Base-by-base conservation (phyloP, 345 rosid genomes). In the Barbarea vulgaris region DNA sequence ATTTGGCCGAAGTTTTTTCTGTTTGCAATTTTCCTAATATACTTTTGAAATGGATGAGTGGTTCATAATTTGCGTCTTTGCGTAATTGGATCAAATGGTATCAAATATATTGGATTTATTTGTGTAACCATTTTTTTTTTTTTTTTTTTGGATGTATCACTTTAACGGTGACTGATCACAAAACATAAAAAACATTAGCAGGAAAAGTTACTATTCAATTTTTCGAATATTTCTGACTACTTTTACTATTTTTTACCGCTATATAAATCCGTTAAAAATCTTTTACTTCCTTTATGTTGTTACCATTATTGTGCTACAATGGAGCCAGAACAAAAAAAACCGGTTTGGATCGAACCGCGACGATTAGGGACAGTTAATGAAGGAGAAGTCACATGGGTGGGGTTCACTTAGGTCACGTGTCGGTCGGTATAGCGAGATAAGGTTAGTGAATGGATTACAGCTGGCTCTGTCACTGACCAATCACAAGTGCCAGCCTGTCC, bases 401-500 rank as follows among this genome's bases (percentile, higher is more conserved):
- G 62, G 46, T 36, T 50, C 30, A 6, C 1, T 2, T 9, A 3
- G 57, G 63, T 52, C 75, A 69, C 75, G 75, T 76, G 75, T 76
- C 75, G 70, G 75, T 61, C 56, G 57, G 64, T 51, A 21, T 6
- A 19, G 53, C 0, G 55, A 60, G 79, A 76, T 61, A 68, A 75
- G 80, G 65, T 62, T 27, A 30, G 69, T 60, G 79, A 69, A 69
- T 76, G 69, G 64, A 54, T 51, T 69, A 76, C 75, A 76, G 75
- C 65, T 76, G 80, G 80, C 69, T 52, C 11, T 61, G 30, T 33
- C 51, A 53, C 50, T 69, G 59, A 69, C 80, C 80, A 76, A 76
- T 76, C 70, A 76, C n/a, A 69, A 61, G 65, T 55, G 80, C 75
- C 80, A 69, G 44, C 58, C 75, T 76, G 75, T 76, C 74, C 69